These are phyloP conservation scores for Aureobasidium sp. DNA, from an alignment of 2,329 filamentous ascomycete species.

Conservation along the genomic window DNA sequence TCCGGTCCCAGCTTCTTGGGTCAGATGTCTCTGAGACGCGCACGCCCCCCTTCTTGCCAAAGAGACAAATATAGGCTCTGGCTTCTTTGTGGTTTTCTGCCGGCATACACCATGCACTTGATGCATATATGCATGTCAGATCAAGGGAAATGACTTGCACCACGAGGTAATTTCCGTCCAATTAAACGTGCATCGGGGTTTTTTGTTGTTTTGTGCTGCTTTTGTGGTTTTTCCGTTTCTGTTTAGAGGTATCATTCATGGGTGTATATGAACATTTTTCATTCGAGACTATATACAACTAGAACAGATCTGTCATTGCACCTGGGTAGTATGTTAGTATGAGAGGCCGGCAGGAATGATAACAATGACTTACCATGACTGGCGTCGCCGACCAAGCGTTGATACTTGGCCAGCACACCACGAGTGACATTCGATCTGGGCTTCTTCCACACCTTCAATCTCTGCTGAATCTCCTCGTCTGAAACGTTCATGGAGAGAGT, in stretches of 20 bases:
- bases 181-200: background rate
- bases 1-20: background rate
- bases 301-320: slow-evolving; percentile 75
- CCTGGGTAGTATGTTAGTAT: slow-evolving; percentile 9
- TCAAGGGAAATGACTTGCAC: background rate
- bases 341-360: background rate
- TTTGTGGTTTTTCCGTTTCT: background rate
- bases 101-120: background rate
- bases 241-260: background rate
- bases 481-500: slow-evolving; percentile 61
- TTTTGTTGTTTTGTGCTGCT: background rate
- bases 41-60: background rate
- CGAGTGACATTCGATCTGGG: slow-evolving; percentile 67
- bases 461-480: slow-evolving; percentile 59
- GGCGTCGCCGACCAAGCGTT: slow-evolving; percentile 77
- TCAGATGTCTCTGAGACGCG: background rate
- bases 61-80: background rate
- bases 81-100: no score
- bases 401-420: slow-evolving; percentile 86
- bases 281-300: background rate
- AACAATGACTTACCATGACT: slow-evolving; percentile 54
- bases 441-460: slow-evolving; percentile 59
- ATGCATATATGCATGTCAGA: background rate
- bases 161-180: background rate
- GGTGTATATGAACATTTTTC: background rate